phyloP scores from a whole-genome alignment of 495 filamentous ascomycete species.

The Xylaria sp. region DNA sequence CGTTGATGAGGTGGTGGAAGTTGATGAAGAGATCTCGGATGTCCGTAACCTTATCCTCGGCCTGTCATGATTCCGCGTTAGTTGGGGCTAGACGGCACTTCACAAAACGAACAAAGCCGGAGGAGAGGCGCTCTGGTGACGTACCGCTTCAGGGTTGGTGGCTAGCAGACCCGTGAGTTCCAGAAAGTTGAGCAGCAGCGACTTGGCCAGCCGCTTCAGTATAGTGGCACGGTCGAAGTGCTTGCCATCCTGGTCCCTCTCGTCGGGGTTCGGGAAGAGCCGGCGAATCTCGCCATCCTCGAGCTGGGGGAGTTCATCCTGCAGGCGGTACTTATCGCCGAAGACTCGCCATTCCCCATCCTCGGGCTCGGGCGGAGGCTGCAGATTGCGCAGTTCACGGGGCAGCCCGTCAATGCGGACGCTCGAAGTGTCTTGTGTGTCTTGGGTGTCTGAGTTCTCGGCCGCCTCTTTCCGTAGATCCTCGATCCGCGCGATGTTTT shows the following conservation, averaged over 20 bases:
- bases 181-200: slow-evolving; percentile 82
- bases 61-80: slow-evolving; percentile 34
- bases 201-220: slow-evolving; percentile 80
- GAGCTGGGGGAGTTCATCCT: slow-evolving; percentile 70
- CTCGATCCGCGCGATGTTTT: slow-evolving; percentile 74
- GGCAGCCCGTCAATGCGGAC: slow-evolving; percentile 65
- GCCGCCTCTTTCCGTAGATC: slow-evolving; percentile 52
- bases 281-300: slow-evolving; percentile 72
- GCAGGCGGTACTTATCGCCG: slow-evolving; percentile 68
- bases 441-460: slow-evolving; percentile 33
- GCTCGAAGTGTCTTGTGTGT: slow-evolving; percentile 34
- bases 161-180: slow-evolving; percentile 76
- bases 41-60: slow-evolving; percentile 71
- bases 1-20: slow-evolving; percentile 88
- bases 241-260: slow-evolving; percentile 51
- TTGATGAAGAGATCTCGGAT: slow-evolving; percentile 84
- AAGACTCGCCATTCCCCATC: slow-evolving; percentile 79
- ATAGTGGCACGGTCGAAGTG: slow-evolving; percentile 74
- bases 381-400: slow-evolving; percentile 74
- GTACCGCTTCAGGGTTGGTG: slow-evolving; percentile 64
- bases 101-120: neutral
- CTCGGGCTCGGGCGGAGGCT: slow-evolving; percentile 77
- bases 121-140: slow-evolving; percentile 11
- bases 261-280: slow-evolving; percentile 63
- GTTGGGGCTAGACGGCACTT: slow-evolving; percentile 4